Base-by-base conservation (phyloP, 768 basidiomycete genomes). In the Xerocomus potaroensis region DNA sequence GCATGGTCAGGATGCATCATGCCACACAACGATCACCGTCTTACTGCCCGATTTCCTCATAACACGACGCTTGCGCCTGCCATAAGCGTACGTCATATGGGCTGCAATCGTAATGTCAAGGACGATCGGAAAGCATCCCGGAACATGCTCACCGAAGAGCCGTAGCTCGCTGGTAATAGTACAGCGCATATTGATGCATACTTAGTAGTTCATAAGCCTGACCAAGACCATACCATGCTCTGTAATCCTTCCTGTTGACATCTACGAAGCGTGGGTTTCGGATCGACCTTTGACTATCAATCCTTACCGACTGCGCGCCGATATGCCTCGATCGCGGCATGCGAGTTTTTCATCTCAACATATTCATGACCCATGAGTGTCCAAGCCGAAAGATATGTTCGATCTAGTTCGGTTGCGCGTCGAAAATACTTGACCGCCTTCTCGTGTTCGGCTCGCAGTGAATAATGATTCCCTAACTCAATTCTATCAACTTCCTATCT, bases 331-430 rank as follows among this genome's bases (percentile, higher is more conserved):
- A 98, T 96, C 14, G 96, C 95, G 2, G 96, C 96, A 73, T 98
- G 94, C 5, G 92, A 92, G 66, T 99, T 98, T 70, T 98, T 98
- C 84, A 96, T 84, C 69, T 99, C 96, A 35, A 99, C 88, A 58
- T 89, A 97, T 68, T 98, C 96, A 60, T 99, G 96, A 1, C 96
- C 96, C 91, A 99, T 93, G 53, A 99, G 70, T 4, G 95, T 98
- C 96, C 96, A 99, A 5, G 96, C 96, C 7, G 93, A 89, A 36
- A 98, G 76, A 68, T 93, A 98, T 2, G 88, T 93, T 45, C 89
- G 80, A 65, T 99, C 94, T 38, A 99, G 79, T 60, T 94, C 86
- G n/a, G 93, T 88, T 8, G 95, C 92, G 49, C 94, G 79, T 53
- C 86, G 78, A 69, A 98, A 98, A 67, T 97, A 97, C 58, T 87